phyloP scores from a whole-genome alignment of 495 filamentous ascomycete species.

The Neurospora terricola region DNA sequence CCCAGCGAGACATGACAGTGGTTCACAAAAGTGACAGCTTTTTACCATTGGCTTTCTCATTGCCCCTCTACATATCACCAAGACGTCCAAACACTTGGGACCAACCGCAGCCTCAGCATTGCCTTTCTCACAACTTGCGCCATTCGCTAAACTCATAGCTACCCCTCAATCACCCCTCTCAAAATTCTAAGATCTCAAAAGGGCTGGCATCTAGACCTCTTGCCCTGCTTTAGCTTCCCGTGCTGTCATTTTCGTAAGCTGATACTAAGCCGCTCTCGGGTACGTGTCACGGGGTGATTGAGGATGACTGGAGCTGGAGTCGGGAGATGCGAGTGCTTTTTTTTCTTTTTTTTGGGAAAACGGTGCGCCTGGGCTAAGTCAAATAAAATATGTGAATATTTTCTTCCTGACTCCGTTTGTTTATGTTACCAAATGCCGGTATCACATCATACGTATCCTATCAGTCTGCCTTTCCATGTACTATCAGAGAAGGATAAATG shows the following conservation, averaged over 20 bases:
- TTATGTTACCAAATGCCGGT: not conserved
- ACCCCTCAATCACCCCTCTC: not conserved
- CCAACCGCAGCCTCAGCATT: not conserved
- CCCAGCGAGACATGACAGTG: not conserved
- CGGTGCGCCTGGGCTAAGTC: not conserved
- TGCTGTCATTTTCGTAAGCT: not conserved
- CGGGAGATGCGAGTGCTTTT: not conserved
- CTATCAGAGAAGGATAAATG: not conserved
- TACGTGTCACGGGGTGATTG: not conserved
- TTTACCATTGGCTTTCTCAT: not conserved
- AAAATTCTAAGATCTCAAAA: not conserved
- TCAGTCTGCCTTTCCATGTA: not conserved
- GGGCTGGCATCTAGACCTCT: not conserved
- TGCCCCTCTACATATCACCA: not conserved
- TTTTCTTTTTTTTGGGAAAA: not conserved
- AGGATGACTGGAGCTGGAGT: not conserved
- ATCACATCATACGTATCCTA: too few species aligned
- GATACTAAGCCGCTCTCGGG: not conserved
- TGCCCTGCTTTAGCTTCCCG: not conserved
- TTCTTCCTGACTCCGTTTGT: not conserved
- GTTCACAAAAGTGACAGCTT: not conserved
- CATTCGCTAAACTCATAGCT: not conserved
- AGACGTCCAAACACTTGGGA: not conserved
- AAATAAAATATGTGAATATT: too few species aligned
- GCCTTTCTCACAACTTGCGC: not conserved